These are phyloP conservation scores for Phytophthora constricta DNA, from an alignment of 352 stramenopile genomes.

Conservation along the genomic window DNA sequence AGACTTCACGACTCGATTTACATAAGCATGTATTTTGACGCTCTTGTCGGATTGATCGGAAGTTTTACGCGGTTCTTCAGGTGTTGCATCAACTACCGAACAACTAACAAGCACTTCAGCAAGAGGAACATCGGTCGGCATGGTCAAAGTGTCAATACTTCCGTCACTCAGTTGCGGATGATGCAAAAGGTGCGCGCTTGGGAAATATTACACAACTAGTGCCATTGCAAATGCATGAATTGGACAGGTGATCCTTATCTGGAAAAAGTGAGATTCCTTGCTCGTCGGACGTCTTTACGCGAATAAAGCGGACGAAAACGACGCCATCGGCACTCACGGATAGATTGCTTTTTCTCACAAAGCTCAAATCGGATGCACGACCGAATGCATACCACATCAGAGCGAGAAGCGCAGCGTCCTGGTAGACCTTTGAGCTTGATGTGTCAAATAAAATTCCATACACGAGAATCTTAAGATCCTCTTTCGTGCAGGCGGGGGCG, in stretches of 20 bases:
- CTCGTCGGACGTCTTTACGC: constrained; percentile 32
- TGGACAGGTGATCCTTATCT: constrained; percentile 24
- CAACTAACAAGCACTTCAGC: background rate
- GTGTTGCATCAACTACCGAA: background rate
- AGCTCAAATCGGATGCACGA: no score
- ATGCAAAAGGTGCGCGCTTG: constrained; percentile 5
- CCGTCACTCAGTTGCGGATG: constrained; percentile 3
- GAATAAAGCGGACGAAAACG: constrained; percentile 35
- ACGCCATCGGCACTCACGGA: no score
- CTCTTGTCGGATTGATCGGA: no score
- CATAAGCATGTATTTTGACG: constrained; percentile 25
- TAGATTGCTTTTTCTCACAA: no score
- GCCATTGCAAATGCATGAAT: no score
- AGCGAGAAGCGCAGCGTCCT: constrained; percentile 23
- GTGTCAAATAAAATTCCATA: constrained; percentile 6
- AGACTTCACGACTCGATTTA: constrained; percentile 19
- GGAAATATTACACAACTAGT: constrained; percentile 19
- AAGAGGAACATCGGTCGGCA: no score
- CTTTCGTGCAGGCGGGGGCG: constrained; percentile 13
- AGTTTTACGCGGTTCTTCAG: no score
- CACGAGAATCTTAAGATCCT: constrained; percentile 14
- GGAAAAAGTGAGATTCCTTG: constrained; percentile 27
- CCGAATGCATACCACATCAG: constrained; percentile 29
- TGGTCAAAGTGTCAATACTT: no score
- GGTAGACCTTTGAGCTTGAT: constrained; percentile 12